A percentile compares a stretch with the other conserved stretches of the same genome.
Evolutionary conservation across 2,329 filamentous ascomycete genomes (phyloP).

Genomic region (Arthrobotrys sphaeroides): DNA sequence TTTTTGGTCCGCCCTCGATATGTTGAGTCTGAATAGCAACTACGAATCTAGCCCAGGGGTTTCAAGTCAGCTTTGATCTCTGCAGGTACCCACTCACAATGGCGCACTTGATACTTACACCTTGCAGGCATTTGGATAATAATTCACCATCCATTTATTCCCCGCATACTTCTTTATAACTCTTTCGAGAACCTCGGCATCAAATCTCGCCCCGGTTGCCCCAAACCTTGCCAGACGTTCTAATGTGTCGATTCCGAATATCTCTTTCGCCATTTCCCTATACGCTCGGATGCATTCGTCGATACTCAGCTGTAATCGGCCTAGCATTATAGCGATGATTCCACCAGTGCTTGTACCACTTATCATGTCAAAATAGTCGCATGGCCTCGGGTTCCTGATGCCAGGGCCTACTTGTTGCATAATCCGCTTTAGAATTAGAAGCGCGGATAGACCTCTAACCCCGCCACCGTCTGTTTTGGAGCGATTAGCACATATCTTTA

Average conservation of each 20-base stretch:
- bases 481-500: neutral
- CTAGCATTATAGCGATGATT: slow-evolving; percentile 13
- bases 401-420: neutral
- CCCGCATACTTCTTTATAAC: neutral
- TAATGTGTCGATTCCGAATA: neutral
- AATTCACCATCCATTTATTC: neutral
- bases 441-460: neutral
- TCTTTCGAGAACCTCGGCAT: neutral
- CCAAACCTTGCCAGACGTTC: neutral
- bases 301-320: neutral
- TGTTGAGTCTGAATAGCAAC: neutral
- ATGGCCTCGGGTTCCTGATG: slow-evolving; percentile 57
- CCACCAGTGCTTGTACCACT: slow-evolving; percentile 60
- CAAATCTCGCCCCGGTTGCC: neutral
- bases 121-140: slow-evolving; percentile 1
- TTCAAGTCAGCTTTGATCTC: neutral
- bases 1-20: neutral
- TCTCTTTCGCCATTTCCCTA: neutral
- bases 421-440: neutral
- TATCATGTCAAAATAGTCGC: slow-evolving; percentile 60
- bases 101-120: neutral
- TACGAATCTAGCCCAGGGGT: neutral
- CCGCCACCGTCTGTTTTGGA: neutral
- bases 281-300: slow-evolving; percentile 16
- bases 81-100: neutral